phyloP scores from a whole-genome alignment of 1,139 yeast species.

The Blastobotrys petasosporus region DNA sequence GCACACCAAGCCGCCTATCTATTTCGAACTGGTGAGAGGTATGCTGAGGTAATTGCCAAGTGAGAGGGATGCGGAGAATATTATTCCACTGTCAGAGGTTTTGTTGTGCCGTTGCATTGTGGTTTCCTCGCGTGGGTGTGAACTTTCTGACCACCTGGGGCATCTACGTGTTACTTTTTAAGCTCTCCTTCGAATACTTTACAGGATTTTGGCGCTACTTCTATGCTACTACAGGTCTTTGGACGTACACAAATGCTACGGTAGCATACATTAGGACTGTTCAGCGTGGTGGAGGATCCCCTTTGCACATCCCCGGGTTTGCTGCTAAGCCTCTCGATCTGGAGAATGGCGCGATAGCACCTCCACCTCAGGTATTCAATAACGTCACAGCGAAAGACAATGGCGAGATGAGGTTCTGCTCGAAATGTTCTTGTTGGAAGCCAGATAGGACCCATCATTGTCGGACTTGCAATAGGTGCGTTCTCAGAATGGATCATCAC shows the following conservation, averaged over 20 bases:
- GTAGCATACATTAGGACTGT: slow-evolving; percentile 54
- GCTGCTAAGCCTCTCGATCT: slow-evolving; percentile 19
- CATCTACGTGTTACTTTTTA: slow-evolving; percentile 38
- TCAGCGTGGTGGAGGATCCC: slow-evolving; percentile 47
- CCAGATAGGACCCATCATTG: slow-evolving; percentile 67
- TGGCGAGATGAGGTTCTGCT: slow-evolving; percentile 55
- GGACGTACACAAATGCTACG: slow-evolving; percentile 25
- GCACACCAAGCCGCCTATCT: too few species aligned
- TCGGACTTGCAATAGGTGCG: slow-evolving; percentile 34
- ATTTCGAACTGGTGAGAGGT: too few species aligned
- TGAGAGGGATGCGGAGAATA: slow-evolving; percentile 5
- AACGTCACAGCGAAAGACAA: slow-evolving; percentile 39
- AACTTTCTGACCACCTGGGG: slow-evolving; percentile 55
- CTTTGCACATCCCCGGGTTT: slow-evolving; percentile 34
- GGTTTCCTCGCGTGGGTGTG: slow-evolving; percentile 58
- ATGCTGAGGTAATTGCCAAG: too few species aligned
- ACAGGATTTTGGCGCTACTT: slow-evolving; percentile 24
- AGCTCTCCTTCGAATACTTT: slow-evolving; percentile 25
- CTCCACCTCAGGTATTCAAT: slow-evolving; percentile 35
- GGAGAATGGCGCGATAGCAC: slow-evolving; percentile 23
- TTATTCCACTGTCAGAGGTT: slow-evolving; percentile 24
- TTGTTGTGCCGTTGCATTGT: slow-evolving; percentile 46
- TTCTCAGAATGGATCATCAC: slow-evolving; percentile 61
- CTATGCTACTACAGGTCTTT: slow-evolving; percentile 23
- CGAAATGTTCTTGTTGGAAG: slow-evolving; percentile 77